Conservation (phyloP, 139 green algal genomes). For the Coccomyxa sp. region DNA sequence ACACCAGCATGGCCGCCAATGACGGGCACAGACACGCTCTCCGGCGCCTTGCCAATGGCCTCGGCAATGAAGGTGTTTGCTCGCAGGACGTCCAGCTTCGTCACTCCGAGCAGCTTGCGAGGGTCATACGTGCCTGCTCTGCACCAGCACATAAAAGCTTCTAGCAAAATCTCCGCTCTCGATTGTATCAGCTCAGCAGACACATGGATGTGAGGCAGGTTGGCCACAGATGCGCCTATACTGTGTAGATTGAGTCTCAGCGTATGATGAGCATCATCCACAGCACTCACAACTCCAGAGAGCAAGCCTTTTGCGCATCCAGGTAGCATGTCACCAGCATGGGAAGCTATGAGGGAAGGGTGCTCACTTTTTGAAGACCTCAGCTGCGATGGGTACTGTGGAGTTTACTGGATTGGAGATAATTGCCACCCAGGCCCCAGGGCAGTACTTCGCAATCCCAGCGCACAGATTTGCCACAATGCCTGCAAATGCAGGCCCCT, state of each 20-base stretch:
- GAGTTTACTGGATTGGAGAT: slow-evolving; percentile 99
- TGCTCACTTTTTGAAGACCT: slow-evolving; percentile 77
- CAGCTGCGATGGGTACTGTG: slow-evolving; percentile 97
- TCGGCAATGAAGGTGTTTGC: slow-evolving; percentile 87
- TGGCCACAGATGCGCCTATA: background rate
- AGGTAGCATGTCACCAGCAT: too few relatives aligned
- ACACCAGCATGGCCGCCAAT: slow-evolving; percentile 89
- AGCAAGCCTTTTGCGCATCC: too few relatives aligned
- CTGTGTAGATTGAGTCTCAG: background rate
- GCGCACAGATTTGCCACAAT: slow-evolving; percentile 71
- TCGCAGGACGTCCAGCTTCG: slow-evolving; percentile 90
- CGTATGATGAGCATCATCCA: too few relatives aligned
- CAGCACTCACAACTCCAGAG: too few relatives aligned
- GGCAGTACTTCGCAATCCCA: slow-evolving; percentile 68
- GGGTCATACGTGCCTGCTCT: slow-evolving; percentile 83
- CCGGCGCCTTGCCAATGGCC: slow-evolving; percentile 56
- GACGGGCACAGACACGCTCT: slow-evolving; percentile 85
- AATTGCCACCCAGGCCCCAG: slow-evolving; percentile 77
- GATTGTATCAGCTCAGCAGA: too few relatives aligned
- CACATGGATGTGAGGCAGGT: too few relatives aligned
- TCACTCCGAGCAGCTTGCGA: slow-evolving; percentile 89
- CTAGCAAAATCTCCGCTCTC: too few relatives aligned
- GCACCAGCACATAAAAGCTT: too few relatives aligned
- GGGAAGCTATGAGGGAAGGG: too few relatives aligned
- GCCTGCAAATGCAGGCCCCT: slow-evolving; percentile 35